Percentiles rank a stretch among this genome's conserved stretches.
Conservation (phyloP, 441 rosid genomes). For the Manihot esculenta region DNA sequence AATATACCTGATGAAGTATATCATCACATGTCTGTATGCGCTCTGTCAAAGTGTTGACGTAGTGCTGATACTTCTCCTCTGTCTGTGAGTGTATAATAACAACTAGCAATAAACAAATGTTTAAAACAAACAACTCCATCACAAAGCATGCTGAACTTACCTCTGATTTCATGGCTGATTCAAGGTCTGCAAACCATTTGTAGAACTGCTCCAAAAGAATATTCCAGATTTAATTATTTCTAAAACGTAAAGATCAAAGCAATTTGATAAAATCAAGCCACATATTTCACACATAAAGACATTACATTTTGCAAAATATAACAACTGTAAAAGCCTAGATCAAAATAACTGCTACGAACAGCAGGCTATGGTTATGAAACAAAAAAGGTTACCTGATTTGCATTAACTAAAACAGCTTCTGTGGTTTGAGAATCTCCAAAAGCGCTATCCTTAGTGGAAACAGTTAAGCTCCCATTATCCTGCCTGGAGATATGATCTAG, state of each 20-base stretch:
- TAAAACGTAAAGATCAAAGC: neutral
- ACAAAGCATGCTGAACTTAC: constrained; percentile 31
- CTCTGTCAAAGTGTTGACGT: constrained; percentile 71
- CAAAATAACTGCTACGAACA: neutral
- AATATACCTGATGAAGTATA: constrained; percentile 72
- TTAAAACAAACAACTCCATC: neutral
- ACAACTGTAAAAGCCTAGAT: neutral
- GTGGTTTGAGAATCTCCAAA: constrained; percentile 59
- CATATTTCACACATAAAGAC: neutral
- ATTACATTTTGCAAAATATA: neutral
- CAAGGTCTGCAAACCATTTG: constrained; percentile 98
- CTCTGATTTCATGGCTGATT: constrained; percentile 97
- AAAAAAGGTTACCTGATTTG: constrained; percentile 58
- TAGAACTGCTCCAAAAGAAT: constrained; percentile 57
- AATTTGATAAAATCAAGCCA: neutral
- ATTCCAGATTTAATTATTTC: neutral
- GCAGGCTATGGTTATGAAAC: neutral
- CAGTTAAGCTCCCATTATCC: constrained; percentile 64
- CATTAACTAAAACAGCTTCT: constrained; percentile 84
- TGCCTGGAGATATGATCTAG: constrained; percentile 55
- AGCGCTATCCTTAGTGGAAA: constrained; percentile 43
- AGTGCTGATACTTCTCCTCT: constrained; percentile 92
- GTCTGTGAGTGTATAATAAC: constrained; percentile 43
- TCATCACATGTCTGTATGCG: constrained; percentile 88
- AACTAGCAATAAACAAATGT: constrained; percentile 19